These are phyloP conservation scores for Hyaloscypha bicolor DNA, from an alignment of 495 filamentous ascomycete genomes.

Conservation along the genomic window DNA sequence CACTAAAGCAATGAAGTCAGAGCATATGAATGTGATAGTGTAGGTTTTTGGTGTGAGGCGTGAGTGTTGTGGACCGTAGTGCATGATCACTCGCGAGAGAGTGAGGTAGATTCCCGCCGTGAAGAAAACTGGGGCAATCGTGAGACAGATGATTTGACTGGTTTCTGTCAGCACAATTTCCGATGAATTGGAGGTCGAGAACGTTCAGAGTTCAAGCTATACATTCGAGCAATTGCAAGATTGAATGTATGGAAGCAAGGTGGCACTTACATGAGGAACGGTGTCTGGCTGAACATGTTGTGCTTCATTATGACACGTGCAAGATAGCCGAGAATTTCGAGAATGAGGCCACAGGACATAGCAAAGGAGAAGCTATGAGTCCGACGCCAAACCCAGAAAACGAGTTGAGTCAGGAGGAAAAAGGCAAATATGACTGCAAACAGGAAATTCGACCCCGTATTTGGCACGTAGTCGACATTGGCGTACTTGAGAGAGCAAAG, in stretches of 20 bases:
- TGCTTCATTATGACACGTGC: slow-evolving; percentile 40
- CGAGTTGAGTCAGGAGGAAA: slow-evolving; percentile 25
- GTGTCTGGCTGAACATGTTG: slow-evolving; percentile 39
- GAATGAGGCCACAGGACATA: slow-evolving; percentile 39
- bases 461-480: slow-evolving; percentile 28
- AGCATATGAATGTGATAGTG: slow-evolving; percentile 53
- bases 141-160: slow-evolving; percentile 44
- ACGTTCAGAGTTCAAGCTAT: neutral
- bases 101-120: slow-evolving; percentile 65
- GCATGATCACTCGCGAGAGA: slow-evolving; percentile 55
- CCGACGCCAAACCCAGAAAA: slow-evolving; percentile 7
- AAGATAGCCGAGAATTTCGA: slow-evolving; percentile 45
- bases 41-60: slow-evolving; percentile 56
- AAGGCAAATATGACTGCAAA: slow-evolving; percentile 31
- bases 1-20: slow-evolving; percentile 62
- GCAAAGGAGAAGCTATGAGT: slow-evolving; percentile 39
- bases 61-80: slow-evolving; percentile 56
- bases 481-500: slow-evolving; percentile 32
- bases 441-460: slow-evolving; percentile 26
- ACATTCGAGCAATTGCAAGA: too few species aligned
- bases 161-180: slow-evolving; percentile 4
- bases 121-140: slow-evolving; percentile 66
- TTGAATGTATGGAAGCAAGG: too few species aligned
- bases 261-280: slow-evolving; percentile 37
- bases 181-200: neutral